phyloP scores from a whole-genome alignment of 371 early-diverging fungal genomes.

The Lichtheimia hyalospora region DNA sequence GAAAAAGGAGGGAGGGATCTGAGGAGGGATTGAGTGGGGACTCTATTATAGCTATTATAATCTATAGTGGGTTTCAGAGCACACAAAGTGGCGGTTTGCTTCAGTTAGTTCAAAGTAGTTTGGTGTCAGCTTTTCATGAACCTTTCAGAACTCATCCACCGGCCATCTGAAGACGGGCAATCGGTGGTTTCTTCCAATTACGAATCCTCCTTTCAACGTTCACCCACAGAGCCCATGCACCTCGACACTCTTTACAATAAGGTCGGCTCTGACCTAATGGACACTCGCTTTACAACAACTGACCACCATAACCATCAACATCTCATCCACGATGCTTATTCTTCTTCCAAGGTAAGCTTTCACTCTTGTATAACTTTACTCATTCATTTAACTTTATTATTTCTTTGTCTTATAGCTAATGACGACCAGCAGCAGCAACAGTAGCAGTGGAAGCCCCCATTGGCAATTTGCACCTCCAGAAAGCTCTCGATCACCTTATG shows the following conservation, averaged over 20 bases:
- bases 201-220: slow-evolving; percentile 6
- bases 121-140: slow-evolving; percentile 8
- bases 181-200: slow-evolving; percentile 9
- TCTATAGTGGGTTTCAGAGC: no score
- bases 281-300: slow-evolving; percentile 7
- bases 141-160: slow-evolving; percentile 15
- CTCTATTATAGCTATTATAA: no score
- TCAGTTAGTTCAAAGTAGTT: no score
- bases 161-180: slow-evolving; percentile 10
- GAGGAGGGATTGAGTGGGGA: no score
- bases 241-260: slow-evolving; percentile 8
- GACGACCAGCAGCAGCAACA: slow-evolving; percentile 1
- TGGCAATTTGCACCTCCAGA: background rate
- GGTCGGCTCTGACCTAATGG: background rate
- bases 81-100: no score
- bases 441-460: slow-evolving; percentile 5
- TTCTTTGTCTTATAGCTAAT: no score
- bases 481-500: slow-evolving; percentile 9
- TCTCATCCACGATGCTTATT: no score
- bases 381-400: no score
- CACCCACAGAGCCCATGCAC: slow-evolving; percentile 9
- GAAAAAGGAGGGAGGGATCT: no score
- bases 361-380: no score
- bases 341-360: no score
- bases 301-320: slow-evolving; percentile 1